Base-by-base conservation (phyloP, 805 yeast species). In the Teunomyces funiuensis region DNA sequence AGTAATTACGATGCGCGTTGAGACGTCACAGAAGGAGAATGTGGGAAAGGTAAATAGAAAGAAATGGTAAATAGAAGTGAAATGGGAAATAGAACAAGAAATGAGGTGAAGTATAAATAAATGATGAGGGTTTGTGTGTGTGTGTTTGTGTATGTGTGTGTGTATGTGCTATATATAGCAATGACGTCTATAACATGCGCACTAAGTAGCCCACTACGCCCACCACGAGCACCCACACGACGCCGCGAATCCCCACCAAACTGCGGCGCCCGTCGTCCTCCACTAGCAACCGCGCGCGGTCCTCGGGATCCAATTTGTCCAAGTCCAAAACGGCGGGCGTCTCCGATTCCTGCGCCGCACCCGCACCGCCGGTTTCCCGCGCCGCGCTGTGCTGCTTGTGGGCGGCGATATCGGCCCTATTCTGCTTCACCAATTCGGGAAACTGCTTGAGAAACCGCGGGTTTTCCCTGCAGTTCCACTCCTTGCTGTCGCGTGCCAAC, bases 261-360 rank as follows among this genome's bases (percentile, higher is more conserved):
- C 17, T 34, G 38, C 29, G 23, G 28, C 13, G 31, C n/a, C 14
- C 30, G 15, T 50, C 61, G 28, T 50, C 48, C 19, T 50, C 52
- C 20, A 51, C 49, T 31, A 59, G 47, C 18, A 66, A 50, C 39
- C 74, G 49, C 6, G 84, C 80, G 43, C 85, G 73, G 59, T 85
- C 91, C 54, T 85, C 91, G 0, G 86, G 83, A 54, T 83, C 88
- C 41, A 70, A 52, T 20, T 62, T 49, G 42, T 73, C 76, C 19
- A 66, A 63, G 26, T 71, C 69, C 3, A 36, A 40, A 19, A 36
- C 29, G 16, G 39, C 33, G 13, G 33, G 33, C 46, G 43, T 49
- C 50, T 49, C 40, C 46, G 54, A 40, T 44, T 17, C 34, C 14
- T 29, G 7, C 19, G 43, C 49, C 50, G 50, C 40, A 45, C n/a